Conservation (phyloP, 23 red algal genomes). For the Chondrus crispus region DNA sequence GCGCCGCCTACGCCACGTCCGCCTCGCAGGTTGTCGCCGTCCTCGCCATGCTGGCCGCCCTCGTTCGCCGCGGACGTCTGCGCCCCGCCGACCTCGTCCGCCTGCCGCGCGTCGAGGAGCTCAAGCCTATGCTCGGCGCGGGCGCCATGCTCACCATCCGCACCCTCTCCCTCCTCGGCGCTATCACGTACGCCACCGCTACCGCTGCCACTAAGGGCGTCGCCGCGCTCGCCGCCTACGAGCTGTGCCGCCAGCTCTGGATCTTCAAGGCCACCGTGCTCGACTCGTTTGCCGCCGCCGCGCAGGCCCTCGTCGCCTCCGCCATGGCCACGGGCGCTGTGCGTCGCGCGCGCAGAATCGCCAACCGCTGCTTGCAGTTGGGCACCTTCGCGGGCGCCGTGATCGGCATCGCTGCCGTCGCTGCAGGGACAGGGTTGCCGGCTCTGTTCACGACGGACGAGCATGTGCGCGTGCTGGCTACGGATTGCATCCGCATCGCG, state of each 20-base stretch:
- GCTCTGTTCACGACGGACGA: constrained; percentile 39
- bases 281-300: constrained; percentile 52
- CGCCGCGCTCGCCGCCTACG: constrained; percentile 38
- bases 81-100: constrained; percentile 2
- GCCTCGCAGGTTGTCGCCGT: constrained; percentile 50
- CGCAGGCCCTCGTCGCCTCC: constrained; percentile 60
- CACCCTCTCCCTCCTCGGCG: constrained; percentile 29
- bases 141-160: constrained; percentile 49
- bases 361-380: constrained; percentile 34
- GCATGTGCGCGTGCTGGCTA: background rate
- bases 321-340: constrained; percentile 6
- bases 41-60: background rate
- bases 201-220: constrained; percentile 35
- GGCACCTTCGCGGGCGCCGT: background rate
- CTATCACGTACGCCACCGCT: constrained; percentile 28
- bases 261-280: constrained; percentile 44
- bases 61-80: background rate
- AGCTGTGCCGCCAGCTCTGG: constrained; percentile 60
- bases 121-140: constrained; percentile 33
- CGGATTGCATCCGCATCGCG: constrained; percentile 44
- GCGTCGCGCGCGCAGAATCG: constrained; percentile 24
- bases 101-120: background rate
- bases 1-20: constrained; percentile 78
- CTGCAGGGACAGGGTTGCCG: constrained; percentile 11
- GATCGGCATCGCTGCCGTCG: background rate